phyloP scores from a whole-genome alignment of 345 rosid species.

The Bruguiera sexangula region DNA sequence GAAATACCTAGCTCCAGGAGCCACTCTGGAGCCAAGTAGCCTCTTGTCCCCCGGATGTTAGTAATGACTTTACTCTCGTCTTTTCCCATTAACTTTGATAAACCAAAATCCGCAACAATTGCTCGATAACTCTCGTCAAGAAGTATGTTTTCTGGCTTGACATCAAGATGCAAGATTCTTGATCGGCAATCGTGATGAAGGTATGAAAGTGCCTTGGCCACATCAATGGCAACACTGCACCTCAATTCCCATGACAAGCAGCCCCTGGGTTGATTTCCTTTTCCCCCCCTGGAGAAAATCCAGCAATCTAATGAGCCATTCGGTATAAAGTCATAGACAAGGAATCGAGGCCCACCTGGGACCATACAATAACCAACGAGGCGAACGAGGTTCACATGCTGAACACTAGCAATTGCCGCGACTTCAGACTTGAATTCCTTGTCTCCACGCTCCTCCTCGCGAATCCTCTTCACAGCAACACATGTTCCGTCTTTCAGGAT shows the following conservation, averaged over 20 bases:
- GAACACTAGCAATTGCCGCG: slow-evolving; percentile 31
- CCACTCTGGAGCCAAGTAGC: slow-evolving; percentile 33
- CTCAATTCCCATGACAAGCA: slow-evolving; percentile 47
- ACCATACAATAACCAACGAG: slow-evolving; percentile 25
- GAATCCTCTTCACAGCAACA: slow-evolving; percentile 25
- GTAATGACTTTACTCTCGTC: slow-evolving; percentile 27
- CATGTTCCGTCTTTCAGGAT: slow-evolving; percentile 22
- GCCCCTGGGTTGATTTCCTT: slow-evolving; percentile 35
- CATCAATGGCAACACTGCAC: slow-evolving; percentile 24
- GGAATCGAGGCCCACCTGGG: slow-evolving; percentile 16
- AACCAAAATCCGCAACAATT: slow-evolving; percentile 25
- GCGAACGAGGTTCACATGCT: slow-evolving; percentile 23
- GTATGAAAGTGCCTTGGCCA: slow-evolving; percentile 30
- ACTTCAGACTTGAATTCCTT: slow-evolving; percentile 28
- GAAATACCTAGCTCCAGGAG: slow-evolving; percentile 24
- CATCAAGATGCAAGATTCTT: slow-evolving; percentile 25
- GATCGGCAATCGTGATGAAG: slow-evolving; percentile 32
- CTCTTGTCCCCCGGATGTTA: slow-evolving; percentile 25
- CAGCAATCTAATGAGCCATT: slow-evolving; percentile 29
- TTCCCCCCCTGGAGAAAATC: slow-evolving; percentile 21
- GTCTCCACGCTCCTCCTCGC: slow-evolving; percentile 22
- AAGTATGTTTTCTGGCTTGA: slow-evolving; percentile 31
- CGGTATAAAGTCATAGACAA: slow-evolving; percentile 19
- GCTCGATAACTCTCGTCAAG: slow-evolving; percentile 23
- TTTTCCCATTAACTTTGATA: slow-evolving; percentile 21